Evolutionary conservation across 257 asterid species (phyloP), one percentile per base, ranked within the genome.

Genomic region (Capsicum baccatum): DNA sequence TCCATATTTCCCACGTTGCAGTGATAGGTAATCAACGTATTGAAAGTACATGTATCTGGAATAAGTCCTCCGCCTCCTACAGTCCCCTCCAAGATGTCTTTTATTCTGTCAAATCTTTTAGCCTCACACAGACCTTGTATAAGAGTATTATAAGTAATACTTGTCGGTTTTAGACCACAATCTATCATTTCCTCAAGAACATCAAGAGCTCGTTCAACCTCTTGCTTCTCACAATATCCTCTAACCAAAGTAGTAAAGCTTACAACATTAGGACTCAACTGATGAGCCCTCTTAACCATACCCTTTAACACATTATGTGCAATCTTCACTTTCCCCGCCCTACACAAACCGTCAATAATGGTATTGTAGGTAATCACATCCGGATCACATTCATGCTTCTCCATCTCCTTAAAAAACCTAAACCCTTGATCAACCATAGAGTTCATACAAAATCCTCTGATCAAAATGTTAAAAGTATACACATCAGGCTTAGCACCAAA

Each of bases 401-500:
- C 97, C 93, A 95, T 95, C 80, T 95, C 97, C 84, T 90, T 94
- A 52, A 95, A 95, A 83, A 93, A 88, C 69, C 92, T 89, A 85
- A 92, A 94, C 35, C 96, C 98, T 48, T 91, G 89, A 81, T 92
- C 97, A 37, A 94, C 89, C 91, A 79, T 91, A 7, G 95, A 91
- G 87, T 94, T 95, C 92, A 84, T 88, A 83, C 95, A 92, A 84
- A 91, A 92, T 85, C 99, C 99, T 86, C 92, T 88, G 4, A 95
- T 94, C 94, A 95, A 87, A 79, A 90, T 81, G 84, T 94, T 94
- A 50, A 94, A 94, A 47, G 95, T 95, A 59, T 78, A 91, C 63
- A 87, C 79, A 85, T 95, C 97, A n/a, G 99, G 99, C 71, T 89
- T 90, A 59, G 89, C 97, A 0, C 99, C 99, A 55, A 66, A 95